Base-by-base conservation (phyloP, 2,329 filamentous ascomycete species). In the Pyrenochaeta sp. region DNA sequence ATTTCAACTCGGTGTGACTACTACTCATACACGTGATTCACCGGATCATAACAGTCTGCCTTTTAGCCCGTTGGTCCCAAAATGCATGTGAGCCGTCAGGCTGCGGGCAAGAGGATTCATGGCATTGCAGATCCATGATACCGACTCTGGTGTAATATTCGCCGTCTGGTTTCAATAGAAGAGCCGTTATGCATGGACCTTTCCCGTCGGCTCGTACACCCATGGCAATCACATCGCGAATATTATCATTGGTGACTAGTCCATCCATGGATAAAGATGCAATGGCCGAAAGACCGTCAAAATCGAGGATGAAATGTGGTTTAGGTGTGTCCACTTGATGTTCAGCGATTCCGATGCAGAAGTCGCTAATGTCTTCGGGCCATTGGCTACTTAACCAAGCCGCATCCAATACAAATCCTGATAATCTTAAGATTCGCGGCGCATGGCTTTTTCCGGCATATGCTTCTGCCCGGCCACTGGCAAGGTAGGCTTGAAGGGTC, bases 91-190 rank as follows among this genome's bases (percentile, higher is more conserved):
- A 13, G 3, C 20, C 19, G 17, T n/a, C 14, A 6, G 4, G 20
- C 13, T 24, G 10, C 7, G n/a, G 13, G 32, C 32, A 35, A 14
- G n/a, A 3, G 6, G 6, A 4, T n/a, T 24, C 13, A 11, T 23
- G 18, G 32, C 32, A 35, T 15, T 18, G 14, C 18, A 35, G 17
- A 18, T 21, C 32, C 20, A 39, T 5, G 14, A 39, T 39, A 21
- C 36, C 36, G 5, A 39, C 36, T 19, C 36, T 39, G 7, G 11
- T 22, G 11, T 30, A 39, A 29, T 19, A n/a, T 10, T 39, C 36
- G 8, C 36, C 36, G 5, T 30, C 11, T 9, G 36, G 36, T 21
- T 30, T 39, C 11, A 39, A 13, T 10, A 39, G 18, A 9, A 39
- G 36, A 14, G 36, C 17, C 3, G 17, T 19, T n/a, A 39, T 30